Base-by-base conservation (phyloP, 352 stramenopile genomes). In the Pythium dissotocum region DNA sequence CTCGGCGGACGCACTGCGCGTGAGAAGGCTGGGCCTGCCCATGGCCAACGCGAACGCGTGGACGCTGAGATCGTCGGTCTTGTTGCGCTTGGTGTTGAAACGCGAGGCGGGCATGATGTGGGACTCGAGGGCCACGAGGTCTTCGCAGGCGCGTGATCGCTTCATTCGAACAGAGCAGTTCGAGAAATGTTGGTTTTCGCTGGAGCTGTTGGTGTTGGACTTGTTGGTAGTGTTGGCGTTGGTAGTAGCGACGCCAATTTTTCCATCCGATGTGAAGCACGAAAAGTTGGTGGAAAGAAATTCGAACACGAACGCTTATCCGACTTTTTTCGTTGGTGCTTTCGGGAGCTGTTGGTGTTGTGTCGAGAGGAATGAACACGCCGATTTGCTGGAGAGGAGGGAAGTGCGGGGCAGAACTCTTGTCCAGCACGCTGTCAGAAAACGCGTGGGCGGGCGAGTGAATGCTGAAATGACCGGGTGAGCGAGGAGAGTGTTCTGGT, bases 111-210 rank as follows among this genome's bases (percentile, higher is more conserved):
- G 53, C 73, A 57, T 40, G 73, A 53, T 10, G 61, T 67, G 72
- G 66, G 58, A 71, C 61, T 81, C 82, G 52, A 90, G 73, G 32
- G 80, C 77, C 54, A 87, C 76, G 40, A 90, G 76, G 62, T 90
- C 80, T 64, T 89, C 78, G 64, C 78, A 89, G n/a, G 82, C 82
- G 56, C 82, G 80, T 33, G 82, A 90, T 73, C 82, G 77, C 69
- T 90, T 90, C 82, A 90, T 53, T 28, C 46, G 46, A 6, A 53
- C 12, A n/a, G 46, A 53, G 46, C 46, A 88, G 28, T 42, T 58
- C 30, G 33, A n/a, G 32, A 14, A 49, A 36, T 52, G 18, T 54
- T 70, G 24, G 16, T 24, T 40, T 21, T 57, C 28, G 10, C 16
- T 44, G 36, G 36, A 12, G 36, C 36, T 30, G 10, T 40, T 53